These are phyloP conservation scores for Volvariella surrecta DNA, from an alignment of 1,284 basidiomycete species.

Conservation along the genomic window DNA sequence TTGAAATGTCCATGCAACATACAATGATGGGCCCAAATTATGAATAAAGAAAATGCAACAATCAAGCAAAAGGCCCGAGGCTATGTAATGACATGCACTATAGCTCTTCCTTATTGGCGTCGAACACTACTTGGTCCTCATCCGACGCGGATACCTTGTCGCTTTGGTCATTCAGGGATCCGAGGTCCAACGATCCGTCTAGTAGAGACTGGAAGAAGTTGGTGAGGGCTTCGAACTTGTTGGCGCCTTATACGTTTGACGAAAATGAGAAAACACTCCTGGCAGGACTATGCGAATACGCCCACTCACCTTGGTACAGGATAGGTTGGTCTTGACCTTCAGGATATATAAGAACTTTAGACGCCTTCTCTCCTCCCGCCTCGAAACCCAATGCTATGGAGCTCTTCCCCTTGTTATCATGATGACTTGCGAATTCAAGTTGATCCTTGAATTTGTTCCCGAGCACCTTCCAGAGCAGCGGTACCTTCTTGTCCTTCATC, in stretches of 20 bases:
- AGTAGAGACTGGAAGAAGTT: slow-evolving; percentile 63
- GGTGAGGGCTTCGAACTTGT: slow-evolving; percentile 56
- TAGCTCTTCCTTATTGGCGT: too few relatives aligned
- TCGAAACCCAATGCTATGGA: slow-evolving; percentile 49
- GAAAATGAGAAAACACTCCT: background rate
- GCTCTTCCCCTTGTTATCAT: slow-evolving; percentile 56
- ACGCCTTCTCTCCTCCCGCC: slow-evolving; percentile 40
- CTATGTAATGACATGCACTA: too few relatives aligned
- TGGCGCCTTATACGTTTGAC: slow-evolving; percentile 34
- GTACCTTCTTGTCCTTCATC: slow-evolving; percentile 71
- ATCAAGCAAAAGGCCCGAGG: too few relatives aligned
- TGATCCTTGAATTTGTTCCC: slow-evolving; percentile 65
- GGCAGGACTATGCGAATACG: slow-evolving; percentile 2
- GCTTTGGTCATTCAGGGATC: slow-evolving; percentile 26
- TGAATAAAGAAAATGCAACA: too few relatives aligned
- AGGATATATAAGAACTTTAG: slow-evolving; percentile 61
- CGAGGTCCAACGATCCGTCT: slow-evolving; percentile 54
- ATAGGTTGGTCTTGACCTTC: slow-evolving; percentile 44
- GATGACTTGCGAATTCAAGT: slow-evolving; percentile 30
- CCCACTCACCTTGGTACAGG: slow-evolving; percentile 47
- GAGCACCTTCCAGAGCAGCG: slow-evolving; percentile 81
- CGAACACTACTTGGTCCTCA: too few relatives aligned
- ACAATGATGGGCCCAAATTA: too few relatives aligned
- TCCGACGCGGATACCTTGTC: slow-evolving; percentile 26
- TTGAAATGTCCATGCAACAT: too few relatives aligned